phyloP scores from a whole-genome alignment of 1,284 basidiomycete genomes.

The Dichomitus squalens region DNA sequence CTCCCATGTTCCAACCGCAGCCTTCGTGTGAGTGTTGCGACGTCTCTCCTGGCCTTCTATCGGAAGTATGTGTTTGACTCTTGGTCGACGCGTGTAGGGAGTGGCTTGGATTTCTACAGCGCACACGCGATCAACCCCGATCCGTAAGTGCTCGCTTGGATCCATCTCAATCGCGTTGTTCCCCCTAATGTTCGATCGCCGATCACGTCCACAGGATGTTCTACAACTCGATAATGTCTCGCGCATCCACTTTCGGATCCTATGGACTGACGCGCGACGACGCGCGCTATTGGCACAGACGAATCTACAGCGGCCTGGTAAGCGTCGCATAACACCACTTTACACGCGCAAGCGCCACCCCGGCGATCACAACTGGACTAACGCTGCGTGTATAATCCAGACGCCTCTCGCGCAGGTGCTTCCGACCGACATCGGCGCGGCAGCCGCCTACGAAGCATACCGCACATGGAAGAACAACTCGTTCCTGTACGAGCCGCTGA shows the following conservation, averaged over 20 bases:
- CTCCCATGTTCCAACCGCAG: constrained; percentile 59
- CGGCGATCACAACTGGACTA: neutral
- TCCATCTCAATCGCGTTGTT: neutral
- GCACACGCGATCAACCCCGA: constrained; percentile 59
- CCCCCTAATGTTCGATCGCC: neutral
- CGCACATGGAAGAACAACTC: constrained; percentile 60
- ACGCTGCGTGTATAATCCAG: constrained; percentile 27
- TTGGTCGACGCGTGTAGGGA: constrained; percentile 42
- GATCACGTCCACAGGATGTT: constrained; percentile 27
- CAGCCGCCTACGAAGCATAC: constrained; percentile 71
- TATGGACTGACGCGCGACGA: constrained; percentile 54
- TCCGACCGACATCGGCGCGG: constrained; percentile 61
- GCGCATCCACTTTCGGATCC: constrained; percentile 42
- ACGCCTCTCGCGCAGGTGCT: constrained; percentile 40
- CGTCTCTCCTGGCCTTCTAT: constrained; percentile 19
- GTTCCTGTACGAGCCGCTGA: constrained; percentile 54
- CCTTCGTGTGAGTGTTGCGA: constrained; percentile 51
- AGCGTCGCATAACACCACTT: constrained; percentile 23
- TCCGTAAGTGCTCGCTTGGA: constrained; percentile 44
- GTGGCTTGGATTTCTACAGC: constrained; percentile 60
- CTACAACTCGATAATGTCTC: constrained; percentile 58
- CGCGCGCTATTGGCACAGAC: constrained; percentile 58
- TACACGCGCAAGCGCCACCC: neutral
- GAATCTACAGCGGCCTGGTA: constrained; percentile 60
- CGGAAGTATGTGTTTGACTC: neutral